Percentiles rank a stretch among this genome's conserved stretches.
Conservation (phyloP, 108 stramenopile species). For the Schizochytrium sp. region DNA sequence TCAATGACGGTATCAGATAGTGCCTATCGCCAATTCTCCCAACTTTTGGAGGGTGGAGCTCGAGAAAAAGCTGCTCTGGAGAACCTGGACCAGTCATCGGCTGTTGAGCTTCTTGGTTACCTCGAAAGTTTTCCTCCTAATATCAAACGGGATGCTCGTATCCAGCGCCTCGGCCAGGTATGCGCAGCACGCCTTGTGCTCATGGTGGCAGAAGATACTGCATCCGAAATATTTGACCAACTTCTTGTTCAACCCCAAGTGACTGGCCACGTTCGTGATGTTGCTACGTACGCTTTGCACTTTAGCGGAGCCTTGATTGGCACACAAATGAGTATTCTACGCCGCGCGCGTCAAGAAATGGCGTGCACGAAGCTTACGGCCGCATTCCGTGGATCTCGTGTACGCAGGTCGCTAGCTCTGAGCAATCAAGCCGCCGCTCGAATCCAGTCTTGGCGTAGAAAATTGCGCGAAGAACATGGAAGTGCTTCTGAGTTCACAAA, state of each 20-base stretch:
- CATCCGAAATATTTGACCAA: slow-evolving; percentile 18
- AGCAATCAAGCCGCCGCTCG: slow-evolving; percentile 27
- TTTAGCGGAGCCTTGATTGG: slow-evolving; percentile 47
- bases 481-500: too few relatives aligned
- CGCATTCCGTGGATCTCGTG: background rate
- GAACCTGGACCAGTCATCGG: slow-evolving; percentile 25
- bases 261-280: slow-evolving; percentile 53
- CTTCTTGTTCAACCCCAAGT: slow-evolving; percentile 47
- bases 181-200: slow-evolving; percentile 52
- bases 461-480: background rate
- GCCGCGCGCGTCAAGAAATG: background rate
- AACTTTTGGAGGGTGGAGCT: slow-evolving; percentile 27
- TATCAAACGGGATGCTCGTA: slow-evolving; percentile 36
- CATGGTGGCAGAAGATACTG: slow-evolving; percentile 44
- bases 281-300: slow-evolving; percentile 34
- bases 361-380: slow-evolving; percentile 14
- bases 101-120: slow-evolving; percentile 33
- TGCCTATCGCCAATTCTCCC: slow-evolving; percentile 30
- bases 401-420: background rate
- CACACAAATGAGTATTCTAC: slow-evolving; percentile 37
- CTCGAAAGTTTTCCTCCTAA: slow-evolving; percentile 32
- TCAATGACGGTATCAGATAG: slow-evolving; percentile 23
- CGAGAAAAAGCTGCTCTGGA: slow-evolving; percentile 20
- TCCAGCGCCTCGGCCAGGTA: slow-evolving; percentile 5
- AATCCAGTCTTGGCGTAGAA: slow-evolving; percentile 58